A percentile compares a stretch with the other conserved stretches of the same genome.
Evolutionary conservation across 352 stramenopile genomes (phyloP).

Genomic region (Phytophthora foliorum): DNA sequence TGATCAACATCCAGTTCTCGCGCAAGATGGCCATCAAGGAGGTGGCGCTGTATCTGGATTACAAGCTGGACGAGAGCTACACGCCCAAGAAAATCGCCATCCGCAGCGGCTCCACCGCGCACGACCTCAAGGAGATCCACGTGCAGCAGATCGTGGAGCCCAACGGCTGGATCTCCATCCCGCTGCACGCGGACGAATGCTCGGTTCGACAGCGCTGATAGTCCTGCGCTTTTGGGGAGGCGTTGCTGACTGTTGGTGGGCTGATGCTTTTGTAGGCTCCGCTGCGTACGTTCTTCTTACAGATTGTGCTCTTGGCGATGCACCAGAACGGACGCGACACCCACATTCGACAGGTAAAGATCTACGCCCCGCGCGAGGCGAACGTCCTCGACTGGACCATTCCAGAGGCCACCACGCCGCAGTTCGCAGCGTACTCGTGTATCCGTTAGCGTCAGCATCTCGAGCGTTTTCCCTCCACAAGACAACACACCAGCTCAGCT

Average conservation of each 20-base stretch:
- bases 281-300: slow-evolving; percentile 95
- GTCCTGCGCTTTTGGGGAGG: background rate
- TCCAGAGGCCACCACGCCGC: slow-evolving; percentile 65
- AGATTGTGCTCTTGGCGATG: slow-evolving; percentile 97
- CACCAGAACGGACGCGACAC: slow-evolving; percentile 99
- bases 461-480: background rate
- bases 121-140: slow-evolving; percentile 97
- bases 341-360: slow-evolving; percentile 95
- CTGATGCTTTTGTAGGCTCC: slow-evolving; percentile 40
- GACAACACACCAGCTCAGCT: background rate
- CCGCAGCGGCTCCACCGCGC: slow-evolving; percentile 92
- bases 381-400: slow-evolving; percentile 62
- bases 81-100: slow-evolving; percentile 97
- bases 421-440: slow-evolving; percentile 76
- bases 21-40: slow-evolving; percentile 95
- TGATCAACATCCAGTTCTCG: slow-evolving; percentile 98
- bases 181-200: slow-evolving; percentile 59
- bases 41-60: slow-evolving; percentile 98
- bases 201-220: slow-evolving; percentile 7
- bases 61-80: slow-evolving; percentile 98
- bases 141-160: slow-evolving; percentile 94
- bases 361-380: slow-evolving; percentile 86
- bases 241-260: slow-evolving; percentile 1
- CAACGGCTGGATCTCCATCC: slow-evolving; percentile 95
- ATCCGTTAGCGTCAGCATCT: slow-evolving; percentile 48